Conservation (phyloP, 495 filamentous ascomycete species). For the Aspergillus taichungensis region DNA sequence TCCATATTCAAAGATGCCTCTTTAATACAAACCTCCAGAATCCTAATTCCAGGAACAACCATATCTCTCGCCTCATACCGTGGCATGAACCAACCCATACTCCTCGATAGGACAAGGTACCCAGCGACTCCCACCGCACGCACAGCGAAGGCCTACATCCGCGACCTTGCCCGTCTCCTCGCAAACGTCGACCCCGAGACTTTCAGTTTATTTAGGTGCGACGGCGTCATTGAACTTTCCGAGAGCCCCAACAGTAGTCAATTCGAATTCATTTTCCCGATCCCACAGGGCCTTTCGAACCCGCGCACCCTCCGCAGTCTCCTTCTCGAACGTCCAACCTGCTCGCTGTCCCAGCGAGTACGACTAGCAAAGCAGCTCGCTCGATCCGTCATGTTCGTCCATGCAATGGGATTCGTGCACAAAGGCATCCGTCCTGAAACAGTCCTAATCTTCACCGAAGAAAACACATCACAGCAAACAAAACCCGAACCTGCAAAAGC, state of each 20-base stretch:
- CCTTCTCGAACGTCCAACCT: background rate
- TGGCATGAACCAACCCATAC: background rate
- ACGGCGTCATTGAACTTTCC: constrained; percentile 16
- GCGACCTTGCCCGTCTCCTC: constrained; percentile 30
- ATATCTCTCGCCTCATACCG: background rate
- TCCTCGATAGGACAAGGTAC: background rate
- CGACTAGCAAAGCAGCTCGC: constrained; percentile 20
- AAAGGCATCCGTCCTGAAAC: constrained; percentile 33
- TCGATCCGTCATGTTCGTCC: constrained; percentile 23
- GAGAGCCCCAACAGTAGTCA: background rate
- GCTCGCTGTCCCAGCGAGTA: constrained; percentile 9
- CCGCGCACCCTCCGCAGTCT: constrained; percentile 14
- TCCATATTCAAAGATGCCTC: background rate
- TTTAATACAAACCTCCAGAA: background rate
- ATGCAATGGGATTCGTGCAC: constrained; percentile 28
- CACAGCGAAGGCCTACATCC: background rate
- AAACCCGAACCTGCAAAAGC: background rate
- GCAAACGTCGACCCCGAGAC: constrained; percentile 23
- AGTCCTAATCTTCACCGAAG: constrained; percentile 9
- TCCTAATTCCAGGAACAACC: background rate
- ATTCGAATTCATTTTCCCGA: constrained; percentile 11
- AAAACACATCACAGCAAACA: background rate
- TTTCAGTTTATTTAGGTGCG: constrained; percentile 41
- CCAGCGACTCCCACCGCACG: too few relatives aligned
- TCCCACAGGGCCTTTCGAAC: constrained; percentile 5